These are phyloP conservation scores for Arabidopsis suecica DNA, from an alignment of 345 rosid species.

Conservation along the genomic window DNA sequence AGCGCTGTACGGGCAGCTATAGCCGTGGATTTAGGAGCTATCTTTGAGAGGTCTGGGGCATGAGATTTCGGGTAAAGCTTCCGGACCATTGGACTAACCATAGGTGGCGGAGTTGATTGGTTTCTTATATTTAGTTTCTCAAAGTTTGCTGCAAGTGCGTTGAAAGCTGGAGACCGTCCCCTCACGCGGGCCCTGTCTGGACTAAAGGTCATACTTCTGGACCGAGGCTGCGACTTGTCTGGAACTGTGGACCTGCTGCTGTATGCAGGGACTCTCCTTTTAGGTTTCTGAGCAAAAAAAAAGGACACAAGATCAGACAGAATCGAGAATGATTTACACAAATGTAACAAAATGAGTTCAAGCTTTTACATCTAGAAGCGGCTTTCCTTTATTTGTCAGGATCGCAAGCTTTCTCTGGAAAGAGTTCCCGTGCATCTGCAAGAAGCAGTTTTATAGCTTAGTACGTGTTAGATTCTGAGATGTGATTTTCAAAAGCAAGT, in stretches of 20 bases:
- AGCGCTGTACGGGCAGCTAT: conserved; percentile 69
- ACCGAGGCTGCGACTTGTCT: conserved; percentile 84
- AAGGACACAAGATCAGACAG: conserved; percentile 28
- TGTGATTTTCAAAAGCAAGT: conserved; percentile 21
- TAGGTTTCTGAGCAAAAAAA: conserved; percentile 69
- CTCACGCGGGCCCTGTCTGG: conserved; percentile 96
- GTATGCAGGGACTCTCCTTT: conserved; percentile 77
- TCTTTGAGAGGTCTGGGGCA: conserved; percentile 73
- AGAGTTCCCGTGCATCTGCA: conserved; percentile 96
- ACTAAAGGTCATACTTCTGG: conserved; percentile 97
- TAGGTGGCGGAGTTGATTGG: conserved; percentile 99
- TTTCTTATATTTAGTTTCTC: conserved; percentile 81
- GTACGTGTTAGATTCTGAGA: conserved; percentile 12
- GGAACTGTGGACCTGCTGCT: conserved; percentile 91
- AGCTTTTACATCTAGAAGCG: conserved; percentile 65
- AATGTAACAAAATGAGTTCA: conserved; percentile 25
- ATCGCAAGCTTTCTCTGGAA: conserved; percentile 89
- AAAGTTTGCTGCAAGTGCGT: conserved; percentile 92
- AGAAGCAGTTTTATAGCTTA: conserved; percentile 30
- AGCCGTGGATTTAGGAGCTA: conserved; percentile 67
- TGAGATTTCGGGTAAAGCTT: conserved; percentile 92
- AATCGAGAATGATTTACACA: neutral
- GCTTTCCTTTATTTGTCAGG: conserved; percentile 74
- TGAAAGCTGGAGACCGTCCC: conserved; percentile 99
- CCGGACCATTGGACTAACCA: conserved; percentile 63